A percentile compares a stretch with the other conserved stretches of the same genome.
Evolutionary conservation across 2,329 filamentous ascomycete genomes (phyloP).

Genomic region (Fusarium sororula): DNA sequence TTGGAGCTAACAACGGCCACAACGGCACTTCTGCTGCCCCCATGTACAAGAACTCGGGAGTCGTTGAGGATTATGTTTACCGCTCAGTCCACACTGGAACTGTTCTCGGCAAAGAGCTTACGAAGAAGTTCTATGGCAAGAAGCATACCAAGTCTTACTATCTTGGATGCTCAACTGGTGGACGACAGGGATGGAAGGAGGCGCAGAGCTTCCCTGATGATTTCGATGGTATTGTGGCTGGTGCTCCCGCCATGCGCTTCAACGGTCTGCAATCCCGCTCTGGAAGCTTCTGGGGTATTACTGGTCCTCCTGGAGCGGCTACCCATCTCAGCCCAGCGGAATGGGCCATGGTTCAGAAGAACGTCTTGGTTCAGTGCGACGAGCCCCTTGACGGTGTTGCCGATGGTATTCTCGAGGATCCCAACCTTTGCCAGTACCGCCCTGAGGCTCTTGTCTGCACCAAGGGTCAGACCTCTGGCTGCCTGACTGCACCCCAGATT

Average conservation of each 20-base stretch:
- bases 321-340: constrained; percentile 33
- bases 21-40: constrained; percentile 21
- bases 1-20: constrained; percentile 57
- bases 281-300: constrained; percentile 22
- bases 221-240: constrained; percentile 61
- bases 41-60: constrained; percentile 20
- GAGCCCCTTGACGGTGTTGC: constrained; percentile 55
- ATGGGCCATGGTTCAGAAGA: constrained; percentile 55
- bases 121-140: constrained; percentile 54
- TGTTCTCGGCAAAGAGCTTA: constrained; percentile 23
- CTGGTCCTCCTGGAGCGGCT: not conserved
- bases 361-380: constrained; percentile 61
- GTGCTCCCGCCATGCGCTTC: constrained; percentile 59
- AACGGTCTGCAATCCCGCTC: constrained; percentile 29
- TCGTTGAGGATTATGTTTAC: constrained; percentile 28
- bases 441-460: constrained; percentile 52
- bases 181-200: constrained; percentile 65
- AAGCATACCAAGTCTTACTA: constrained; percentile 60
- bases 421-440: constrained; percentile 56
- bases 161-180: constrained; percentile 67
- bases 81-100: constrained; percentile 30
- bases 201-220: constrained; percentile 64
- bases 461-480: constrained; percentile 1
- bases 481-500: constrained; percentile 10
- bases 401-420: constrained; percentile 60